Evolutionary conservation across 371 early-diverging fungal genomes (phyloP).

Genomic region (Mucor sp.): DNA sequence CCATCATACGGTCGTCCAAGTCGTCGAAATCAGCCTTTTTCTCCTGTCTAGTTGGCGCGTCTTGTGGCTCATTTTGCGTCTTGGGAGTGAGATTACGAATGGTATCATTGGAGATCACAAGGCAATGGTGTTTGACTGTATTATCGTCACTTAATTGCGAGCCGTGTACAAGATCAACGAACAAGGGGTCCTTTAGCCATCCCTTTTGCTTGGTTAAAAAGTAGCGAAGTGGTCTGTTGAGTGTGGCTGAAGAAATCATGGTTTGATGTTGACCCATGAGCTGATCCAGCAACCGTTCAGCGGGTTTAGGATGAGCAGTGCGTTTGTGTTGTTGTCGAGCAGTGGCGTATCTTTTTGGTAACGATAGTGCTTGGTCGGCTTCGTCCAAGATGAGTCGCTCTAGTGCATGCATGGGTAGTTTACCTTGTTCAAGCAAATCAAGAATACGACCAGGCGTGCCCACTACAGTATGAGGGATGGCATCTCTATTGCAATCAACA

Average conservation of each 20-base stretch:
- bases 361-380: constrained; percentile 70
- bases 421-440: constrained; percentile 39
- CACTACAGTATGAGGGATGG: constrained; percentile 50
- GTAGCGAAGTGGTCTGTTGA: constrained; percentile 66
- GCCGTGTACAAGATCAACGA: constrained; percentile 63
- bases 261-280: constrained; percentile 48
- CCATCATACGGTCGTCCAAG: constrained; percentile 67
- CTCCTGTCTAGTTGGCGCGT: not conserved
- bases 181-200: constrained; percentile 62
- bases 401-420: constrained; percentile 49
- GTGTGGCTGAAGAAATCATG: constrained; percentile 71
- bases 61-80: not conserved
- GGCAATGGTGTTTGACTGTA: constrained; percentile 56
- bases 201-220: constrained; percentile 49
- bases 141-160: constrained; percentile 20
- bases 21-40: constrained; percentile 45
- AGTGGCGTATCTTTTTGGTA: constrained; percentile 64
- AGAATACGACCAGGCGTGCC: constrained; percentile 70
- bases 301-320: constrained; percentile 65
- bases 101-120: constrained; percentile 51
- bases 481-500: not conserved
- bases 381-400: constrained; percentile 76
- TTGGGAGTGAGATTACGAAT: constrained; percentile 52
- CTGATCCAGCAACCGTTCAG: constrained; percentile 55
- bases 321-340: constrained; percentile 50